A percentile compares a stretch with the other conserved stretches of the same genome.
phyloP scores from a whole-genome alignment of 225 moss, liverwort and hornwort genomes.

The Climacium dendroides region DNA sequence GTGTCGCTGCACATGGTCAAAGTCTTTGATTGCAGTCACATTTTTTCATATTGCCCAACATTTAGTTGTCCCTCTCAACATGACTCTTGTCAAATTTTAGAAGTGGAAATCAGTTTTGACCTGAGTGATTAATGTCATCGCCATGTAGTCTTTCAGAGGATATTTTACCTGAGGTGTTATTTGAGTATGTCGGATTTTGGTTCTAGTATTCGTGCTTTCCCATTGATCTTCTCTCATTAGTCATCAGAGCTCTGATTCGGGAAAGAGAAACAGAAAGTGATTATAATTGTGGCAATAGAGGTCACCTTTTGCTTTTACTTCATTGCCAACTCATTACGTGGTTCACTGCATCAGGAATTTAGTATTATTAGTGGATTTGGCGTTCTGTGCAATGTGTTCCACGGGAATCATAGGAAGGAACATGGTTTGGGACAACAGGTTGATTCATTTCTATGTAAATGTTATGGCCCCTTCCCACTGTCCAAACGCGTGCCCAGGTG shows the following conservation, averaged over 20 bases:
- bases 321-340: background rate
- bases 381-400: background rate
- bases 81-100: background rate
- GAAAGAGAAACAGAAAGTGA: background rate
- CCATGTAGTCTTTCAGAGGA: background rate
- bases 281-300: background rate
- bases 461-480: background rate
- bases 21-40: conserved; percentile 1
- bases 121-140: background rate
- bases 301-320: background rate
- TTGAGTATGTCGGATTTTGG: background rate
- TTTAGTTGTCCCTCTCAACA: background rate
- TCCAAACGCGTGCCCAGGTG: background rate
- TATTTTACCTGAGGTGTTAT: background rate
- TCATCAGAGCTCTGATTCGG: background rate
- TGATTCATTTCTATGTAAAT: background rate
- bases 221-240: background rate
- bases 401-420: background rate
- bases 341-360: background rate
- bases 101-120: conserved; percentile 27
- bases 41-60: conserved; percentile 4
- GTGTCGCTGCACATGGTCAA: background rate
- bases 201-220: background rate
- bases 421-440: background rate
- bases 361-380: background rate